Evolutionary conservation across 2,329 filamentous ascomycete genomes (phyloP), one percentile per base, ranked within the genome.

Genomic region (Ophiocordyceps camponoti-rufipedis): DNA sequence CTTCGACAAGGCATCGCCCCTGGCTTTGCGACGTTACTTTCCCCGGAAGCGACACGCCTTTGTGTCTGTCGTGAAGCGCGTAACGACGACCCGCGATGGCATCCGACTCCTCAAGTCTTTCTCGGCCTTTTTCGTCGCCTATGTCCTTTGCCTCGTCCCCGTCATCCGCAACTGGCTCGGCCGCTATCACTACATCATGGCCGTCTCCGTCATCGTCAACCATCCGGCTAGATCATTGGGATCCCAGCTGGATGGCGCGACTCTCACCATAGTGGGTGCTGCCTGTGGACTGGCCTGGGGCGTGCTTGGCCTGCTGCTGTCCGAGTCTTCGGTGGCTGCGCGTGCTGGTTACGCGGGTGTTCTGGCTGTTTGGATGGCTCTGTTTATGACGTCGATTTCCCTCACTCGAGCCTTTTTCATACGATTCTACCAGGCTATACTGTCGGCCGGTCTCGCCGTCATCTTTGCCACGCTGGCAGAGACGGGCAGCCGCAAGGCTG

Each of bases 181-280:
- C 2, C 62, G 58, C 14, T 71, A 75, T 51, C 64, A 63, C 49
- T 77, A 75, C 51, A 66, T 78, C 48, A 70, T 75, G 62, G 67
- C 64, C 4, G 56, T 78, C 43, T 77, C 74, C 2, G 62, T 69
- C n/a, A 66, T 77, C 18, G 52, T 78, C 41, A 78, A 77, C 47
- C 74, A 78, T 51, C 65, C 74, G 3, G 71, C 69, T 19, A 64
- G 74, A 35, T 68, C 71, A 1, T 52, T 77, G 44, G 74, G 74
- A 6, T 67, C 72, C 12, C 74, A 78, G 50, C 55, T 78, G 19
- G 74, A 78, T 53, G 74, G 74, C 2, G 58, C 68, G 4, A 46
- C 74, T 40, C 56, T 72, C 18, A 76, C 72, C 5, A 68, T 66
- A n/a, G 29, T 72, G 6, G 74, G 74, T 3, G 70, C 70, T 1